Evolutionary conservation across 208 protist genomes (phyloP), one percentile per base, ranked within the genome.

Genomic region (Trypanosoma scelopori): DNA sequence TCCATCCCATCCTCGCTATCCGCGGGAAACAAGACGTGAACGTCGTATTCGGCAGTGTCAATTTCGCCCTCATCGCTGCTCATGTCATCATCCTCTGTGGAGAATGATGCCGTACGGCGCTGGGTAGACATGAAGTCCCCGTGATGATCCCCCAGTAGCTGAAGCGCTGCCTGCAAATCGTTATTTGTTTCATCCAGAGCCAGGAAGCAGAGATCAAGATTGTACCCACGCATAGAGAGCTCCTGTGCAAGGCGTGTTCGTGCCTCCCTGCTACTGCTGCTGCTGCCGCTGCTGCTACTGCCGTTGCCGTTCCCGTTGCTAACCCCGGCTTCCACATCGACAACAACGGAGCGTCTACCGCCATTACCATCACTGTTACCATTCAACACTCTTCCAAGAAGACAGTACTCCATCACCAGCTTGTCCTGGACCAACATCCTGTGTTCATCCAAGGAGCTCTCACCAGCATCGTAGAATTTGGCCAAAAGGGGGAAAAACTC

Each of bases 1-100:
- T 82, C 64, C 20, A 69, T 69, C 1, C 70, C 72, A 28, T 91
- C 84, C 25, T 76, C 73, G 55, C 79, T 69, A 41, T 78, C 77
- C 23, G 60, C 41, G 12, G 39, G 59, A 46, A 74, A 74, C 22
- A 68, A 53, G 47, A 63, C 69, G 42, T 70, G 65, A 45, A 64
- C 23, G 51, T 74, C 69, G 39, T 74, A 74, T 45, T 80, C 72
- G 23, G 71, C 61, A 15, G 74, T 50, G 41, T 81, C 73, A 18
- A 65, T 42, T 27, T 83, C 80, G 7, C 46, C 63, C 16, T 77
- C 76, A 18, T 79, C 60, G 18, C 56, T 74, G 32, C 60, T 74
- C 25, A 74, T 67, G 7, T 74, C 69, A 37, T 74, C 69, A 18
- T 73, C 67, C n/a, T 74, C 69, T 25, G 52, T 74, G 18, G 59